These are phyloP conservation scores for Kazachstania sp. DNA, from an alignment of 1,139 yeast genomes.

Conservation along the genomic window DNA sequence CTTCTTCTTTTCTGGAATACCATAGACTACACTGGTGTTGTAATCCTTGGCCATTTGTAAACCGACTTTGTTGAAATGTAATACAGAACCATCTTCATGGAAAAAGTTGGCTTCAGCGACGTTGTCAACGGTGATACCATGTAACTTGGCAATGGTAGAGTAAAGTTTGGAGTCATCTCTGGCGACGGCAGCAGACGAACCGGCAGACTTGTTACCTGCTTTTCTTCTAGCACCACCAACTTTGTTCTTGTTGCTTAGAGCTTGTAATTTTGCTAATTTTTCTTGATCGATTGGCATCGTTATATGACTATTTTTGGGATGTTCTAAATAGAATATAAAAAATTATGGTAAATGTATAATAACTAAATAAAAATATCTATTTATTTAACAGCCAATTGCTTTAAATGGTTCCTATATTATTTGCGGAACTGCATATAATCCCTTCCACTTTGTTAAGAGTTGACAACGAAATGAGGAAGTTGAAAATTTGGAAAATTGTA, in stretches of 20 bases:
- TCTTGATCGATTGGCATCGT: constrained; percentile 79
- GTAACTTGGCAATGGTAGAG: constrained; percentile 80
- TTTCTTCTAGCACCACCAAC: constrained; percentile 88
- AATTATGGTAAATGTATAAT: too few relatives aligned
- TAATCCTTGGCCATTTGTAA: constrained; percentile 87
- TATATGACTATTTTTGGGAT: background rate
- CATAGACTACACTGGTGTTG: constrained; percentile 93
- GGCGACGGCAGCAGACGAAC: constrained; percentile 32
- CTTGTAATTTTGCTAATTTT: constrained; percentile 77
- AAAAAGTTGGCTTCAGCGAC: constrained; percentile 97
- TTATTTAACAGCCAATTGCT: too few relatives aligned
- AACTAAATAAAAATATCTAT: too few relatives aligned
- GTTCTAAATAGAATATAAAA: background rate
- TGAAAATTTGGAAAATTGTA: too few relatives aligned
- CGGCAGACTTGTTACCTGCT: constrained; percentile 48
- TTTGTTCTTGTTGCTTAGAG: constrained; percentile 59
- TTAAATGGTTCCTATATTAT: too few relatives aligned
- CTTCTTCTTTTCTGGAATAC: constrained; percentile 89
- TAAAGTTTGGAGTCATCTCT: constrained; percentile 85
- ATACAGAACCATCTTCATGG: constrained; percentile 91
- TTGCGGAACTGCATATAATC: background rate
- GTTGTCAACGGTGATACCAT: constrained; percentile 80
- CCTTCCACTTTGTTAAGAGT: background rate
- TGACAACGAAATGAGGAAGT: too few relatives aligned
- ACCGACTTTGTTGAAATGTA: constrained; percentile 92